These are phyloP conservation scores for Cercospora nicotianae DNA, from an alignment of 2,329 filamentous ascomycete species.

Conservation along the genomic window DNA sequence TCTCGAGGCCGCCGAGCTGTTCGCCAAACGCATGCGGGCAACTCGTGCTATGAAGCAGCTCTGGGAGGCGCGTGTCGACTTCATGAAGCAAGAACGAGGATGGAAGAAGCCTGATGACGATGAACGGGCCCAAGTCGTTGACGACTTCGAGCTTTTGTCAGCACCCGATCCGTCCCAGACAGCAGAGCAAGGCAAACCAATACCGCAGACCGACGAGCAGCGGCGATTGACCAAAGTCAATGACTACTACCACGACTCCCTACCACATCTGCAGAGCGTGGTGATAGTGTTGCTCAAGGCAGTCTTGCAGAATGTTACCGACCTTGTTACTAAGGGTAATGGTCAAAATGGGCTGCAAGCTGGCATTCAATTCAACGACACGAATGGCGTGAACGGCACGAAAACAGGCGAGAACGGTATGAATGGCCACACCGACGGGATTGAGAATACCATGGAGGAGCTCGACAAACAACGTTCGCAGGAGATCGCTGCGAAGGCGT, in stretches of 20 bases:
- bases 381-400: conserved; percentile 35
- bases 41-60: conserved; percentile 87
- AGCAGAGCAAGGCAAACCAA: conserved; percentile 33
- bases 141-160: conserved; percentile 35
- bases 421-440: conserved; percentile 31
- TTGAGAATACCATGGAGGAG: conserved; percentile 59
- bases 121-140: conserved; percentile 34
- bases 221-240: conserved; percentile 60
- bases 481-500: conserved; percentile 87
- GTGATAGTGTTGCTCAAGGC: conserved; percentile 91
- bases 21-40: conserved; percentile 86
- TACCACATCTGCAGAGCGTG: conserved; percentile 87
- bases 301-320: conserved; percentile 81
- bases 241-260: conserved; percentile 72
- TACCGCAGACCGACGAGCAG: conserved; percentile 31
- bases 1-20: conserved; percentile 88
- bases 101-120: conserved; percentile 63
- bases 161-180: conserved; percentile 37
- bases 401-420: conserved; percentile 43
- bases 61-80: conserved; percentile 90
- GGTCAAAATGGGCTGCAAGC: conserved; percentile 53
- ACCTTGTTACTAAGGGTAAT: conserved; percentile 65
- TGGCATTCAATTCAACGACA: conserved; percentile 43
- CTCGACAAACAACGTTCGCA: conserved; percentile 76
- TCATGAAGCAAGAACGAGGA: conserved; percentile 87